These are phyloP conservation scores for Neoboletus magnificus DNA, from an alignment of 768 basidiomycete species.

Conservation along the genomic window DNA sequence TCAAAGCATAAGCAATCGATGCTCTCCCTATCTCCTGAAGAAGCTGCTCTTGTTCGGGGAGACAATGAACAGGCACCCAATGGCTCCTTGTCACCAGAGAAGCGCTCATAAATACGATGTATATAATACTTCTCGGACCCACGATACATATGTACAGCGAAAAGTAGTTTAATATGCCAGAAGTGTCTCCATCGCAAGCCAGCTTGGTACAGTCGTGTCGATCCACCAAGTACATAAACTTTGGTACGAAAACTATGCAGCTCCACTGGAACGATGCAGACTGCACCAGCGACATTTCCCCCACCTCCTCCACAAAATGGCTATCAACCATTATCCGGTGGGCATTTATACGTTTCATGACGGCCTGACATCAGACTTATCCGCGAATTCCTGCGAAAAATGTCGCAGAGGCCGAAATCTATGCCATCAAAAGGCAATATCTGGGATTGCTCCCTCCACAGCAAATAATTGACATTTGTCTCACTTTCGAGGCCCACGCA, in stretches of 20 bases:
- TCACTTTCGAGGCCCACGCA: slow-evolving; percentile 66
- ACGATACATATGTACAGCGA: background rate
- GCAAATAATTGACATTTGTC: slow-evolving; percentile 78
- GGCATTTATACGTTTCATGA: slow-evolving; percentile 25
- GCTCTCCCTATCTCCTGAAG: slow-evolving; percentile 57
- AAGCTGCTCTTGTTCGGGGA: slow-evolving; percentile 32
- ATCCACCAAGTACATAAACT: slow-evolving; percentile 40
- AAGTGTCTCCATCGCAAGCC: slow-evolving; percentile 4
- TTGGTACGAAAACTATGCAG: slow-evolving; percentile 74
- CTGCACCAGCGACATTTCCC: slow-evolving; percentile 36
- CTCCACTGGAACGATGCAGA: slow-evolving; percentile 60
- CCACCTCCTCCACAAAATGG: slow-evolving; percentile 36
- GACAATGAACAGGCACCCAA: background rate
- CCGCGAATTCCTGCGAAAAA: slow-evolving; percentile 27
- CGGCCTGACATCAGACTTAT: slow-evolving; percentile 13
- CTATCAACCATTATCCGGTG: slow-evolving; percentile 36
- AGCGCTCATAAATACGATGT: background rate
- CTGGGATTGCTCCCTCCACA: slow-evolving; percentile 60
- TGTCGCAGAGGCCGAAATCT: slow-evolving; percentile 39
- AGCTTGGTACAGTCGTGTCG: background rate
- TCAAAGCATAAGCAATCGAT: slow-evolving; percentile 46
- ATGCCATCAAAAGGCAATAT: slow-evolving; percentile 70
- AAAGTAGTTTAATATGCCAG: slow-evolving; percentile 1
- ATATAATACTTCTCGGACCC: background rate
- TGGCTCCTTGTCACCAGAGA: slow-evolving; percentile 2